Evolutionary conservation across 2,329 filamentous ascomycete genomes (phyloP), one percentile per base, ranked within the genome.

Genomic region (Pseudogymnoascus sp.): DNA sequence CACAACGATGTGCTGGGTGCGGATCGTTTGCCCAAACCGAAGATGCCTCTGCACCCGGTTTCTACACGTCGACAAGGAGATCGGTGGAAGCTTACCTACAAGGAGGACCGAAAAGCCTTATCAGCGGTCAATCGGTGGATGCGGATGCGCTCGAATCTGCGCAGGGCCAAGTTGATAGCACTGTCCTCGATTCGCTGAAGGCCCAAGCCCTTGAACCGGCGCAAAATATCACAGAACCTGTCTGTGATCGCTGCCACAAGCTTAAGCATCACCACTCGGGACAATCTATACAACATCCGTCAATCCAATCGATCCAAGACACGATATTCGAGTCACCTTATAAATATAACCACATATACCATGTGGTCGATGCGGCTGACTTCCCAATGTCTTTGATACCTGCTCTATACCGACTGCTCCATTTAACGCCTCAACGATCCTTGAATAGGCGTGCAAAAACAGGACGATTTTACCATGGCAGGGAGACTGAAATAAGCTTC

Each of bases 371-470:
- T 71, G 93, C 94, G 2, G 94, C 92, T 64, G 94, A 99, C 74
- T 97, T 99, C 66, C 94, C 94, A 17, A 90, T 99, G 84, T 97
- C 94, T 1, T 77, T 99, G 12, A 80, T 97, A 3, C 90, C 91
- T 0, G 84, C 86, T 48, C 83, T 99, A 8, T 84, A 89, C 64
- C 78, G 83, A 6, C 78, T 91, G 0, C 79, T 97, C 1, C 80
- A 86, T 35, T 79, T 92, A 8, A 87, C 90, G 64, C 86, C 87
- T 6, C 79, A 94, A 61, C 87, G 93, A 62, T 89, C 90, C 0
- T 84, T 84, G 65, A 97, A 97, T 71, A 85, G 93, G 59, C 85
- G 93, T 59, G 87, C 91, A 0, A 85, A 85, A 61, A 78, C 81
- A 5, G 81, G 79, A 60, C 85, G 84, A 66, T 96, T 84, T 73